phyloP scores from a whole-genome alignment of 805 yeast genomes.

The Yarrowia deformans region DNA sequence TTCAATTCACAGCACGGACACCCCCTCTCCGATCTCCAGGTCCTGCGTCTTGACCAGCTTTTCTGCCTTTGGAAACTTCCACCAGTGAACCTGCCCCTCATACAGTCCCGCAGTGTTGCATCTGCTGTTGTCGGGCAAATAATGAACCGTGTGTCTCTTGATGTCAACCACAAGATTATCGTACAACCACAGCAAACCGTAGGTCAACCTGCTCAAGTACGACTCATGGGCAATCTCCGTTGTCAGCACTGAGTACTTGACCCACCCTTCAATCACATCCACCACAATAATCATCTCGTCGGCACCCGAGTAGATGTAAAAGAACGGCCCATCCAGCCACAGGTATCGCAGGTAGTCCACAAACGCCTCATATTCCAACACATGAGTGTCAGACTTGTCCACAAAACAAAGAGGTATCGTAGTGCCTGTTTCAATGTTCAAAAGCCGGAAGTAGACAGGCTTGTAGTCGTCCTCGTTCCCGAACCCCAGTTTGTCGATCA shows the following conservation, averaged over 20 bases:
- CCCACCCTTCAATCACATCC: constrained; percentile 7
- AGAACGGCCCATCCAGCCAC: constrained; percentile 25
- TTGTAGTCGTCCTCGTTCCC: constrained; percentile 7
- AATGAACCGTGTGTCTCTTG: neutral
- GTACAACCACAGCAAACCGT: neutral
- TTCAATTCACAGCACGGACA: neutral
- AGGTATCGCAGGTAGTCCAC: constrained; percentile 5
- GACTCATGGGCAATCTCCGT: constrained; percentile 6
- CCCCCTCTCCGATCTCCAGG: constrained; percentile 10
- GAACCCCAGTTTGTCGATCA: neutral
- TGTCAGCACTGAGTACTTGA: neutral
- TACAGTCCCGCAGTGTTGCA: neutral
- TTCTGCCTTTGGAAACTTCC: constrained; percentile 17
- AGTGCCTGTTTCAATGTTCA: constrained; percentile 1
- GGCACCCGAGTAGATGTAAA: neutral
- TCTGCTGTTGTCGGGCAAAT: constrained; percentile 8
- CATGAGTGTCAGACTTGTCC: constrained; percentile 9
- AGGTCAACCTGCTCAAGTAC: neutral
- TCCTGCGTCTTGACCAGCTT: neutral
- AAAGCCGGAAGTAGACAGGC: neutral
- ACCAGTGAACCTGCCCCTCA: constrained; percentile 10
- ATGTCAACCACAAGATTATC: constrained; percentile 6
- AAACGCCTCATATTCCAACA: constrained; percentile 12
- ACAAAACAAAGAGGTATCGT: constrained; percentile 2
- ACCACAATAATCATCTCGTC: constrained; percentile 22